Percentiles rank a stretch among this genome's conserved stretches.
These are phyloP conservation scores for Stereum hirsutum DNA, from an alignment of 1,284 basidiomycete species.

Conservation along the genomic window DNA sequence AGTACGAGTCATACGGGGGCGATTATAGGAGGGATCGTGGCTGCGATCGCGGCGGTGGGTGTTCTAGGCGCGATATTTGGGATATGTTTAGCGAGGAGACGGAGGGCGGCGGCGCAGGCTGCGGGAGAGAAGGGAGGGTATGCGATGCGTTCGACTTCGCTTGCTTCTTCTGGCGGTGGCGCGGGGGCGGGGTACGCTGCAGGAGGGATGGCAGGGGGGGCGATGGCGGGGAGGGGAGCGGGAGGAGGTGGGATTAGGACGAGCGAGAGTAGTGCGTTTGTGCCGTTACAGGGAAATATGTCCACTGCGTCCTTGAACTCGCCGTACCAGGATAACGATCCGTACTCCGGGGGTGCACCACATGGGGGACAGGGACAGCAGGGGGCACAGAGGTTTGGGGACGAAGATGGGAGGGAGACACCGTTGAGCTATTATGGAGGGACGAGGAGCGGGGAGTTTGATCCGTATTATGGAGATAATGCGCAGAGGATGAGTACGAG, in stretches of 20 bases:
- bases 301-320: constrained; percentile 30
- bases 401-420: too few relatives aligned
- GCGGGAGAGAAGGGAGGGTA: constrained; percentile 18
- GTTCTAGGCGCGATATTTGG: constrained; percentile 20
- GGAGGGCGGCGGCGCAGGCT: constrained; percentile 24
- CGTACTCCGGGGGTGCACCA: too few relatives aligned
- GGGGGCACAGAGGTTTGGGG: constrained; percentile 6
- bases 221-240: constrained; percentile 17
- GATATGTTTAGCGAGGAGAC: constrained; percentile 18
- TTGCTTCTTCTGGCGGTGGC: too few relatives aligned
- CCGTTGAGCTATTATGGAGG: too few relatives aligned
- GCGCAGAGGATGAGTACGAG: constrained; percentile 6
- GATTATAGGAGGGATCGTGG: constrained; percentile 18
- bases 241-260: constrained; percentile 20
- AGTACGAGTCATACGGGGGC: constrained; percentile 11
- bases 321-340: constrained; percentile 36
- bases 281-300: constrained; percentile 45
- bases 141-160: too few relatives aligned
- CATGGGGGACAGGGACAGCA: constrained; percentile 14
- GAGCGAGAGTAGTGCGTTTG: constrained; percentile 51
- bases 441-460: constrained; percentile 16
- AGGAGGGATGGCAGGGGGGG: constrained; percentile 17
- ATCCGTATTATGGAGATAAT: constrained; percentile 17
- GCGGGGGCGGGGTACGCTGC: constrained; percentile 25
- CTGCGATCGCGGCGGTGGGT: constrained; percentile 17